Evolutionary conservation across 2,329 filamentous ascomycete species (phyloP), one percentile per base, ranked within the genome.

Genomic region (Fusarium veterinarium): DNA sequence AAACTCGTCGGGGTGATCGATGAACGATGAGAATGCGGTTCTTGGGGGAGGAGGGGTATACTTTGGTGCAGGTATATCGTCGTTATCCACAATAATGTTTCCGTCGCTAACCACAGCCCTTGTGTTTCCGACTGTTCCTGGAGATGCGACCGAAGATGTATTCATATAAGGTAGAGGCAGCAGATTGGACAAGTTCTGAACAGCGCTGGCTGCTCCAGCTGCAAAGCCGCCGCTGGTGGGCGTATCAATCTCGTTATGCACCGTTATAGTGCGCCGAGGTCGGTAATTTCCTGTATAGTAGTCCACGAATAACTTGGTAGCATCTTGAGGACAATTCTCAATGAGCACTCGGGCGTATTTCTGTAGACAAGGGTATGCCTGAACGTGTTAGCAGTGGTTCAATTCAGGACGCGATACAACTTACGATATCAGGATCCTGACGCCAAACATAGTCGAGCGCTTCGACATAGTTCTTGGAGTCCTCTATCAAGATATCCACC

Each of bases 401-500:
- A 9, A 7, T 12, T 8, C 3, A 35, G 9, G 1, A 6, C 19
- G 8, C 1, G 20, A 17, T 23, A 14, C 19, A 25, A 85, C 91
- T 76, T 81, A 95, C 93, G 73, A 89, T 86, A 73, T 92, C 90
- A 2, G 95, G 92, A 55, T 97, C 93, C 61, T 98, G 85, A 19
- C 93, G 91, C 90, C 94, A 96, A 64, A 98, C 96, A 75, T 97
- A 99, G 72, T 95, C 90, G 19, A 99, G 86, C 1, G 96, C 95
- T 78, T 97, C 95, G 1, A 88, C 87, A 79, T 97, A 98, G 74
- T 93, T 92, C 80, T 97, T 96, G 1, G 95, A 95, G 77, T 99
- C 95, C 79, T 99, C 96, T 56, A 99, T 95, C 57, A 99, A 81
- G 52, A 99, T 97, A 79, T 98, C 95, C 8, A 98, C 93, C 2